Conservation (phyloP, 2,329 filamentous ascomycete species). For the Hypoxylon sp. region DNA sequence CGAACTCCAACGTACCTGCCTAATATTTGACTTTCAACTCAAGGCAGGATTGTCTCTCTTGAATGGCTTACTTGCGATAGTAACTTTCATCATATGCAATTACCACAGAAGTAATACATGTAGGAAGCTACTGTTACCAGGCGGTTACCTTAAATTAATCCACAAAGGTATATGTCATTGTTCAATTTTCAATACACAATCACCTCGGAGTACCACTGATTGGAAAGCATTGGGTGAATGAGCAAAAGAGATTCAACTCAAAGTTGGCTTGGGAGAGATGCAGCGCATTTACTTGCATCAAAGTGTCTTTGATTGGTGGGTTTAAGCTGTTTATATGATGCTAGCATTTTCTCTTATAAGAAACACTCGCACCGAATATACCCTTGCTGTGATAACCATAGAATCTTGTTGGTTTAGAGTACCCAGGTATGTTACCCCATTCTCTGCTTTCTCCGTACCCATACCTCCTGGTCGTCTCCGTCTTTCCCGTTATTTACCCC, state of each 20-base stretch:
- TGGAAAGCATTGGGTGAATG: background rate
- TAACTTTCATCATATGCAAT: background rate
- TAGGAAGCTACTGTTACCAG: background rate
- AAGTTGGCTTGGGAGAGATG: background rate
- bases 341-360: background rate
- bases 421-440: constrained; percentile 50
- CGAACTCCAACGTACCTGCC: constrained; percentile 10
- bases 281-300: too few species aligned
- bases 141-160: background rate
- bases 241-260: background rate
- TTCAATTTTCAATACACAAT: background rate
- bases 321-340: background rate
- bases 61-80: background rate
- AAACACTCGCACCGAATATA: background rate
- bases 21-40: background rate
- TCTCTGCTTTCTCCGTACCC: constrained; percentile 54
- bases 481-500: constrained; percentile 32
- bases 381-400: background rate
- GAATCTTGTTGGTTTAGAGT: background rate
- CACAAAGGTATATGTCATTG: background rate
- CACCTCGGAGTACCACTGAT: background rate
- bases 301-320: too few species aligned
- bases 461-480: constrained; percentile 47
- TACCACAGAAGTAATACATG: background rate
- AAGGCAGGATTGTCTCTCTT: background rate